phyloP scores from a whole-genome alignment of 164 flowering plant species.

The Annona cherimola region DNA sequence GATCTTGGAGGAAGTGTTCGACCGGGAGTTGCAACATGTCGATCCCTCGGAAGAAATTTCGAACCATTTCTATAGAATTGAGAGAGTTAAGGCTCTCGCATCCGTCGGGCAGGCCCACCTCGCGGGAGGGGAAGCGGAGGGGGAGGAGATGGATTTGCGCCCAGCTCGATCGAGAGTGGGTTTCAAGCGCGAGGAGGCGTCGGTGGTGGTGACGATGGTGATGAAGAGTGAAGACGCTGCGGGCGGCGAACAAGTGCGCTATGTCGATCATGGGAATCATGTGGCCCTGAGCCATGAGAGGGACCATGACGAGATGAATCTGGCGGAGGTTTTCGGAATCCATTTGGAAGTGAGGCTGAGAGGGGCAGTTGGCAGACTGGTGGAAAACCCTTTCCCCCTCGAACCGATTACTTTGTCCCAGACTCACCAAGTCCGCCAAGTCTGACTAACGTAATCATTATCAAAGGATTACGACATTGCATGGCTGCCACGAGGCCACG shows the following conservation, averaged over 20 bases:
- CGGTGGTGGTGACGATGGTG: conserved; percentile 51
- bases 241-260: conserved; percentile 36
- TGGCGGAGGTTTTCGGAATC: conserved; percentile 1
- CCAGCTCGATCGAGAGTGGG: conserved; percentile 13
- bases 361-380: too few relatives aligned
- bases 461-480: too few relatives aligned
- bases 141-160: conserved; percentile 17
- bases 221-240: conserved; percentile 22
- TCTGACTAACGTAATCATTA: too few relatives aligned
- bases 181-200: conserved; percentile 25
- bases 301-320: conserved; percentile 21
- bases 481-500: too few relatives aligned
- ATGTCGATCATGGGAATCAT: conserved; percentile 53
- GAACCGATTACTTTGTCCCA: too few relatives aligned
- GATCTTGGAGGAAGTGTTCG: conserved; percentile 19
- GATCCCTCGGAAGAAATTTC: conserved; percentile 29
- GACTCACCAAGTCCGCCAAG: too few relatives aligned
- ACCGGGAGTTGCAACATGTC: conserved; percentile 28
- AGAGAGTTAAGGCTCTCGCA: conserved; percentile 43
- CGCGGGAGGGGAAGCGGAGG: conserved; percentile 24
- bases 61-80: conserved; percentile 14
- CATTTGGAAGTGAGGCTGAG: not conserved
- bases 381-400: too few relatives aligned
- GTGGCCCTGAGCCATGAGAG: conserved; percentile 28
- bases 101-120: conserved; percentile 46